A percentile compares a stretch with the other conserved stretches of the same genome.
Evolutionary conservation across 305 asterid species (phyloP).

Genomic region (Solanum hybrid): DNA sequence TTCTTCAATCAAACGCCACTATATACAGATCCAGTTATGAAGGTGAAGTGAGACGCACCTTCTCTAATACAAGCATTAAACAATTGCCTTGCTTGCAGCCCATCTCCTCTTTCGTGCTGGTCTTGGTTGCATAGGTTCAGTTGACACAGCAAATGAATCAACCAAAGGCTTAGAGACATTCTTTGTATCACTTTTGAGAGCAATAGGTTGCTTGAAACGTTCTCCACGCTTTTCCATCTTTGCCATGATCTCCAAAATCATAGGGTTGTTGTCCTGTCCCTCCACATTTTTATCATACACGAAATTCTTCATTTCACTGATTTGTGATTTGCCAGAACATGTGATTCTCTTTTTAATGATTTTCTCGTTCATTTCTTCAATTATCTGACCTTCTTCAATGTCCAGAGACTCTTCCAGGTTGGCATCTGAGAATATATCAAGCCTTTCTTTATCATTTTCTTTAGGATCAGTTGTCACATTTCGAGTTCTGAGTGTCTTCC

Average conservation of each 20-base stretch:
- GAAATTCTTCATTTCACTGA: not conserved
- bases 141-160: constrained; percentile 15
- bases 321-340: constrained; percentile 5
- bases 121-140: constrained; percentile 26
- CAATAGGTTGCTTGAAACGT: constrained; percentile 46
- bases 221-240: constrained; percentile 62
- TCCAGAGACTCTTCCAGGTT: constrained; percentile 22
- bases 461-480: not conserved
- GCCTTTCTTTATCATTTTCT: constrained; percentile 18
- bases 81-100: constrained; percentile 17
- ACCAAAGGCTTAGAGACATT: constrained; percentile 13
- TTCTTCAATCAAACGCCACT: not conserved
- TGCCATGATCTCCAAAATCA: constrained; percentile 40
- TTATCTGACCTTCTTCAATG: constrained; percentile 61
- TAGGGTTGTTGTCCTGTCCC: constrained; percentile 32
- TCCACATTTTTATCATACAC: constrained; percentile 9
- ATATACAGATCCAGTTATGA: not conserved
- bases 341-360: constrained; percentile 7
- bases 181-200: constrained; percentile 20
- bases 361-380: constrained; percentile 23
- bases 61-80: not conserved
- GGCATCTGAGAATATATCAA: constrained; percentile 6
- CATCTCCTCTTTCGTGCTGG: constrained; percentile 66
- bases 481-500: constrained; percentile 7
- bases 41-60: not conserved